Conservation (phyloP, 768 basidiomycete species). For the Boletus eberwhitei region DNA sequence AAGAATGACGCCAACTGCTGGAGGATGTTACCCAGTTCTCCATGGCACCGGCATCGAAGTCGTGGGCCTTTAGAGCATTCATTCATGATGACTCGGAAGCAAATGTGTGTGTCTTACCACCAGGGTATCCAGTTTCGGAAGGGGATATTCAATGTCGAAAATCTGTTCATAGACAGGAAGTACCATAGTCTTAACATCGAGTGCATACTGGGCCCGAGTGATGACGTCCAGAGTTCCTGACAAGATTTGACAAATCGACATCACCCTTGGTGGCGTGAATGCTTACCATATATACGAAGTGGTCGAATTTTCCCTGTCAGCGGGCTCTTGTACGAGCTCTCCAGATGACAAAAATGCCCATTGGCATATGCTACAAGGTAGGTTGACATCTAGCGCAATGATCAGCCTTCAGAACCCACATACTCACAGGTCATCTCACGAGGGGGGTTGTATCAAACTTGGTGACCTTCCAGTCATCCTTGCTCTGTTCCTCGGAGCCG, state of each 20-base stretch:
- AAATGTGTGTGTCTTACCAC: constrained; percentile 46
- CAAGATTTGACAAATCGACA: constrained; percentile 1
- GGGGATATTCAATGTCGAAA: constrained; percentile 88
- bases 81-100: background rate
- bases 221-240: constrained; percentile 79
- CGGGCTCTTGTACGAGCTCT: constrained; percentile 74
- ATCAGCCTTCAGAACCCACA: background rate
- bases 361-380: constrained; percentile 90
- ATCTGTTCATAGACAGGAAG: constrained; percentile 90
- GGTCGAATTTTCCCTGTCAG: constrained; percentile 78
- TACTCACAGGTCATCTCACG: constrained; percentile 29
- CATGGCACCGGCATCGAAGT: constrained; percentile 92
- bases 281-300: constrained; percentile 76
- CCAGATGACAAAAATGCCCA: constrained; percentile 70
- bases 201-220: constrained; percentile 78
- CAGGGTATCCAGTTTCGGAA: constrained; percentile 93
- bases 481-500: constrained; percentile 31
- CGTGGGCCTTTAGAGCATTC: constrained; percentile 50
- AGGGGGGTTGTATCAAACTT: constrained; percentile 78
- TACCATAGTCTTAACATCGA: constrained; percentile 80
- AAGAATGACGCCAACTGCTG: background rate
- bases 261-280: background rate
- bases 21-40: constrained; percentile 69
- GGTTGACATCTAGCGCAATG: constrained; percentile 58
- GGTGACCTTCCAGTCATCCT: constrained; percentile 73